A percentile compares a stretch with the other conserved stretches of the same genome.
These are phyloP conservation scores for Globisporangium echinulatum DNA, from an alignment of 352 stramenopile species.

Conservation along the genomic window DNA sequence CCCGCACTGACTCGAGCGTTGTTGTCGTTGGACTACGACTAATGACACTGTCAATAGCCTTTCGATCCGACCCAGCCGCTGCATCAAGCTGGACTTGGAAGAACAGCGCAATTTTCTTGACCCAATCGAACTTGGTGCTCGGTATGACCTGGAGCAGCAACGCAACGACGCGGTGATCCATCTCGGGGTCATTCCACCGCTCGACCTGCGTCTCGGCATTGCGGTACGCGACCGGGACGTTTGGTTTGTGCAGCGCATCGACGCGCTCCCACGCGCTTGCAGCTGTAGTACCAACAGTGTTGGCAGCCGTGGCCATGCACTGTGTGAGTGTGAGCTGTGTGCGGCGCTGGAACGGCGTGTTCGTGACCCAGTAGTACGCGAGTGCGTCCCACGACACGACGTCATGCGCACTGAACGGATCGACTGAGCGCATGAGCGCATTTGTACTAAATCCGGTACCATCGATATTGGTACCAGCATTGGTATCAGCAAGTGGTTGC, in stretches of 20 bases:
- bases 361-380: slow-evolving; percentile 36
- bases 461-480: slow-evolving; percentile 1
- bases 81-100: slow-evolving; percentile 34
- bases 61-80: too few relatives aligned
- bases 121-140: slow-evolving; percentile 48
- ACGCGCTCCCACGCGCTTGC: slow-evolving; percentile 32
- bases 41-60: too few relatives aligned
- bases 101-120: slow-evolving; percentile 40
- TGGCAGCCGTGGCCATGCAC: slow-evolving; percentile 4
- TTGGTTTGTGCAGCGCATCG: slow-evolving; percentile 23
- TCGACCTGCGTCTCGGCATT: slow-evolving; percentile 31
- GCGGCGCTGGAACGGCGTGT: slow-evolving; percentile 49
- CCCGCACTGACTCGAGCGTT: not conserved
- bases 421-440: slow-evolving; percentile 35
- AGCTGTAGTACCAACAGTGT: too few relatives aligned
- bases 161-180: slow-evolving; percentile 35
- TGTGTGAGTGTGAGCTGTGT: slow-evolving; percentile 16
- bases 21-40: too few relatives aligned
- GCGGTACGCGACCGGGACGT: slow-evolving; percentile 21
- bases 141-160: slow-evolving; percentile 40
- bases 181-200: slow-evolving; percentile 45
- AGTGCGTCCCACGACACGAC: slow-evolving; percentile 45
- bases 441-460: too few relatives aligned
- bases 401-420: slow-evolving; percentile 22
- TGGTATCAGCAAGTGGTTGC: slow-evolving; percentile 20